Conservation (phyloP, 2,329 filamentous ascomycete genomes). For the Penicillium decumbens region DNA sequence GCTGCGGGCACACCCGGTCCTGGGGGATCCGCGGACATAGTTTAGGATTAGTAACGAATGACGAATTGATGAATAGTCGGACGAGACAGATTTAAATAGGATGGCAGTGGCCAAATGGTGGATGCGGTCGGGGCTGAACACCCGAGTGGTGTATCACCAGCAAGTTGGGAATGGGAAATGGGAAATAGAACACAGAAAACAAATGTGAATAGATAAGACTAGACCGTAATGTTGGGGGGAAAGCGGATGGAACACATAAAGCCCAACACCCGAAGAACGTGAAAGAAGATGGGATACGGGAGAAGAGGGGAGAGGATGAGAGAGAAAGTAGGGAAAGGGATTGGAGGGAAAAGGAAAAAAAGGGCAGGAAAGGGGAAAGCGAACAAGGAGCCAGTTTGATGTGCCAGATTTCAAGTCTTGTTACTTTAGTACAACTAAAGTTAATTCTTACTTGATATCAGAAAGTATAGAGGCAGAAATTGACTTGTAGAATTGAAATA, state of each 20-base stretch:
- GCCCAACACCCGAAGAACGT: conserved; percentile 6
- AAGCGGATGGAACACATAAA: conserved; percentile 14
- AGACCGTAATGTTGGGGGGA: conserved; percentile 8
- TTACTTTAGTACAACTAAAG: not conserved
- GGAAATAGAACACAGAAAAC: conserved; percentile 8
- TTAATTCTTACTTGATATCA: not conserved
- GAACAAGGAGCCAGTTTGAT: conserved; percentile 17
- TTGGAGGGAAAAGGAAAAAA: conserved; percentile 9
- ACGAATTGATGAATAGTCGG: conserved; percentile 17
- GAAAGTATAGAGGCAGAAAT: not conserved
- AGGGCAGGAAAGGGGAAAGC: conserved; percentile 24
- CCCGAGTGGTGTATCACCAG: conserved; percentile 7
- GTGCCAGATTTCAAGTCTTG: not conserved
- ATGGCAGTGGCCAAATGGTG: not conserved
- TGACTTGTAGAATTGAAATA: not conserved
- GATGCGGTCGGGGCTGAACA: conserved; percentile 10
- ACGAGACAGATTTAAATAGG: conserved; percentile 2
- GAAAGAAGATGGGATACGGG: conserved; percentile 9
- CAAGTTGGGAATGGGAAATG: not conserved
- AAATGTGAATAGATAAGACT: conserved; percentile 11
- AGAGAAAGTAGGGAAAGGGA: not conserved
- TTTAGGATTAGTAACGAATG: conserved; percentile 1
- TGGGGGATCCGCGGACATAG: conserved; percentile 33
- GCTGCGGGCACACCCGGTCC: conserved; percentile 23
- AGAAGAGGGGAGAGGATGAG: conserved; percentile 3